phyloP scores from a whole-genome alignment of 1,284 basidiomycete genomes.

The Phylloporus sp. region DNA sequence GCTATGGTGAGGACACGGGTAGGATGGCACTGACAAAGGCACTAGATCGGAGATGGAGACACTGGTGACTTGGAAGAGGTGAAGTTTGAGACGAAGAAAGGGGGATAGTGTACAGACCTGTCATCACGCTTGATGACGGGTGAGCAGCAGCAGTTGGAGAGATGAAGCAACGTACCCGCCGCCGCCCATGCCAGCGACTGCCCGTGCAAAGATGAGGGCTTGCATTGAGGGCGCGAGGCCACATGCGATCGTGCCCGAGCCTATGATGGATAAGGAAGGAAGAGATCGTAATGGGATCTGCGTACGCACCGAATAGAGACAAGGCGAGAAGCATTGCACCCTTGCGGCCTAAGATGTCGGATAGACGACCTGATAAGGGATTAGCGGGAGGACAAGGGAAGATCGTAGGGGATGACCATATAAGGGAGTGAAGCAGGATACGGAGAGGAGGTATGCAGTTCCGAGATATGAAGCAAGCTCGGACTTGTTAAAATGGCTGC shows the following conservation, averaged over 20 bases:
- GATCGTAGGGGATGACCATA: slow-evolving; percentile 67
- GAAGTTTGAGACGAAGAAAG: slow-evolving; percentile 21
- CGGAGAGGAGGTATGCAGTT: slow-evolving; percentile 85
- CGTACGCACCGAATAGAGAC: slow-evolving; percentile 74
- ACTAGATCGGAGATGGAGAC: slow-evolving; percentile 82
- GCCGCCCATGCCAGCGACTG: slow-evolving; percentile 89
- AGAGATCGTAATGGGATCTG: slow-evolving; percentile 23
- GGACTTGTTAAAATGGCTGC: slow-evolving; percentile 80
- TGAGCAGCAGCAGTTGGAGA: slow-evolving; percentile 2
- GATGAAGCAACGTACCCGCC: slow-evolving; percentile 66
- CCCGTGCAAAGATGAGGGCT: slow-evolving; percentile 80
- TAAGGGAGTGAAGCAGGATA: slow-evolving; percentile 90
- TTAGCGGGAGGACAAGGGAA: slow-evolving; percentile 27
- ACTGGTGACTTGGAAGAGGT: slow-evolving; percentile 66
- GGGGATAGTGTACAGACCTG: slow-evolving; percentile 58
- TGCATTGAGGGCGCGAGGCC: slow-evolving; percentile 87
- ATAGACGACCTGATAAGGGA: slow-evolving; percentile 71
- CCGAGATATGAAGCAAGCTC: slow-evolving; percentile 88
- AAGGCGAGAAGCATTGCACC: slow-evolving; percentile 85
- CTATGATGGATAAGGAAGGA: slow-evolving; percentile 49
- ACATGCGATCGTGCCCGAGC: slow-evolving; percentile 82
- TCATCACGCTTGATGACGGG: slow-evolving; percentile 70
- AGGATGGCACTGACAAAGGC: slow-evolving; percentile 67
- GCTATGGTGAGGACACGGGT: neutral
- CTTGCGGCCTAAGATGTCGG: slow-evolving; percentile 88